Conservation (phyloP, 2,329 filamentous ascomycete species). For the Colletotrichum sp. region DNA sequence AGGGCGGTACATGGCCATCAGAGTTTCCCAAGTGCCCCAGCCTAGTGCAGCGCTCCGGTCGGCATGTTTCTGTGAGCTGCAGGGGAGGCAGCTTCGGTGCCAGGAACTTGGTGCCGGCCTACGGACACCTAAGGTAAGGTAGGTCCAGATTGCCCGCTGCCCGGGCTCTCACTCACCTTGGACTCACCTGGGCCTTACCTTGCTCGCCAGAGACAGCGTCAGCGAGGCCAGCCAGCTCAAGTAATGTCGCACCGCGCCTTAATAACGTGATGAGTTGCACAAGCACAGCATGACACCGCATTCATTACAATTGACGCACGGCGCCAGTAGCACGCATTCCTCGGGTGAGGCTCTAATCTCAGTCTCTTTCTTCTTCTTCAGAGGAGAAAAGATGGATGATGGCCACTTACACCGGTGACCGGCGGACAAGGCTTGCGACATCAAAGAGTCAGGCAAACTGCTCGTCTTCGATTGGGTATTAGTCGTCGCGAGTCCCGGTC, state of each 20-base stretch:
- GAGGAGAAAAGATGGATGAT: background rate
- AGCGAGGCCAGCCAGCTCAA: background rate
- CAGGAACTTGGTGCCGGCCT: background rate
- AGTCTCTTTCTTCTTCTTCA: background rate
- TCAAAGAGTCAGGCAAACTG: background rate
- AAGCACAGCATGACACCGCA: background rate
- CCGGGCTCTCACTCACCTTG: background rate
- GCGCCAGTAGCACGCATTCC: background rate
- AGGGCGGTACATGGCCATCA: background rate
- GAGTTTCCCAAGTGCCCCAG: background rate
- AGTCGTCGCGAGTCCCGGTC: background rate
- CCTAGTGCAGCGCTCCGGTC: background rate
- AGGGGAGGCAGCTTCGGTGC: background rate
- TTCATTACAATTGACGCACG: background rate
- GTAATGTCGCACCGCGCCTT: background rate
- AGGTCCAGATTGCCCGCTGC: background rate
- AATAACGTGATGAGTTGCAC: background rate
- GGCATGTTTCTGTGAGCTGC: background rate
- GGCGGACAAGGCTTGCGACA: background rate
- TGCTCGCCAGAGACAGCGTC: background rate
- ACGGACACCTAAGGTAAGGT: no score
- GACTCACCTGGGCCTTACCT: constrained; percentile 1
- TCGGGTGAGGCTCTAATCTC: background rate
- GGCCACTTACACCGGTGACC: background rate
- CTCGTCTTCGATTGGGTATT: constrained; percentile 2